A percentile compares a stretch with the other conserved stretches of the same genome.
Conservation (phyloP, 202 grass and related monocot genomes). For the Dendrocalamus latiflorus region DNA sequence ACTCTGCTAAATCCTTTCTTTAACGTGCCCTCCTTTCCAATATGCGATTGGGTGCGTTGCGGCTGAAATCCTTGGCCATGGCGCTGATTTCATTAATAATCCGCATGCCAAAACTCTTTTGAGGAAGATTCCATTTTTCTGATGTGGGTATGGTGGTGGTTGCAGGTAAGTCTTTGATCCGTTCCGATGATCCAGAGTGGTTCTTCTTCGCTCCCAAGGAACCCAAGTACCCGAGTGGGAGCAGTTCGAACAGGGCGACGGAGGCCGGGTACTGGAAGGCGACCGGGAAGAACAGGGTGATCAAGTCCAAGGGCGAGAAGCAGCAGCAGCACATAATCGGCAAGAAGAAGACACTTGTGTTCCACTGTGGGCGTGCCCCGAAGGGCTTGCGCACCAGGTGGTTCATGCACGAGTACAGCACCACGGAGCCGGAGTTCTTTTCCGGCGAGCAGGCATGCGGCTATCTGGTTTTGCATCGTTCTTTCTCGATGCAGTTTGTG, state of each 20-base stretch:
- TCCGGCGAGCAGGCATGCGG: conserved; percentile 60
- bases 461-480: not conserved
- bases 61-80: too few relatives aligned
- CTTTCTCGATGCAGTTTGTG: not conserved
- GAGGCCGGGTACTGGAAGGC: conserved; percentile 89
- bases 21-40: too few relatives aligned
- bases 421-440: conserved; percentile 61
- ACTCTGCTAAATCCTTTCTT: too few relatives aligned
- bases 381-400: too few relatives aligned
- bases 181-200: conserved; percentile 85
- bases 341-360: conserved; percentile 97
- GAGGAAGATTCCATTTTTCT: not conserved
- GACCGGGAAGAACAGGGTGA: conserved; percentile 73
- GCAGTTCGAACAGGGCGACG: conserved; percentile 77
- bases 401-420: conserved; percentile 94
- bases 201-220: conserved; percentile 99
- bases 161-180: conserved; percentile 80
- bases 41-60: too few relatives aligned
- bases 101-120: not conserved
- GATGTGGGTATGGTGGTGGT: not conserved
- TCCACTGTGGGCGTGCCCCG: conserved; percentile 71
- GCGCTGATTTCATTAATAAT: too few relatives aligned
- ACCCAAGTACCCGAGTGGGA: conserved; percentile 79
- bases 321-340: conserved; percentile 55
- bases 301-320: conserved; percentile 64